phyloP scores from a whole-genome alignment of 495 filamentous ascomycete species.

The Penicillium paxilli region DNA sequence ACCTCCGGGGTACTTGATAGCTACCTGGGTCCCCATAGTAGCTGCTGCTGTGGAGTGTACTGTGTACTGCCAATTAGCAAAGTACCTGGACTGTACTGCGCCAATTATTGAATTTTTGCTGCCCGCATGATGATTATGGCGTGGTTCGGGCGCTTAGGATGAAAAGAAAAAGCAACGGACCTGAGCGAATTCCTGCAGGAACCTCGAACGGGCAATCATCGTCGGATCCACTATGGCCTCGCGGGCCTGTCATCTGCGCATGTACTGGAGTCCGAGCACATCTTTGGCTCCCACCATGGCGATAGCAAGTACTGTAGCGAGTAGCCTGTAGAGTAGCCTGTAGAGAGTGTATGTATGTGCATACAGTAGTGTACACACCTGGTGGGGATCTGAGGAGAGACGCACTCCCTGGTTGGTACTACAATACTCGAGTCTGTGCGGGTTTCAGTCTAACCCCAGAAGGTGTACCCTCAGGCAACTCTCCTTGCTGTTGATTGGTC shows the following conservation, averaged over 20 bases:
- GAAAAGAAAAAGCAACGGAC: conserved; percentile 11
- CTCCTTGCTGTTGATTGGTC: no score
- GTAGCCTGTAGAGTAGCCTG: no score
- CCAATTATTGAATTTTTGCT: background rate
- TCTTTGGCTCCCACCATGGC: conserved; percentile 2
- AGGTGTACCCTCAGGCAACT: no score
- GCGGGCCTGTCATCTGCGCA: conserved; percentile 21
- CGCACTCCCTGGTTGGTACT: background rate
- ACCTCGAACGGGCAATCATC: conserved; percentile 25
- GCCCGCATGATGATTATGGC: conserved; percentile 14
- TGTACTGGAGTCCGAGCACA: conserved; percentile 10
- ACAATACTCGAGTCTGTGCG: background rate
- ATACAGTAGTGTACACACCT: no score
- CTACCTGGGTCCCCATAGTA: background rate
- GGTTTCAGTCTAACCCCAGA: background rate
- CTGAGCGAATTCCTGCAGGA: conserved; percentile 24
- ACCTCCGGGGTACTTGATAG: no score
- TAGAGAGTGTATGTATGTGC: no score
- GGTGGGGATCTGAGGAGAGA: background rate
- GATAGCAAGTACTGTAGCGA: background rate
- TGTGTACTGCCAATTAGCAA: no score
- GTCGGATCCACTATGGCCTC: conserved; percentile 1
- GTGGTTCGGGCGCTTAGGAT: conserved; percentile 38
- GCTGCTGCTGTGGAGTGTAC: background rate
- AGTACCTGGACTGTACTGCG: background rate